Base-by-base conservation (phyloP, 2,329 filamentous ascomycete genomes). In the Pseudogymnoascus sp. region DNA sequence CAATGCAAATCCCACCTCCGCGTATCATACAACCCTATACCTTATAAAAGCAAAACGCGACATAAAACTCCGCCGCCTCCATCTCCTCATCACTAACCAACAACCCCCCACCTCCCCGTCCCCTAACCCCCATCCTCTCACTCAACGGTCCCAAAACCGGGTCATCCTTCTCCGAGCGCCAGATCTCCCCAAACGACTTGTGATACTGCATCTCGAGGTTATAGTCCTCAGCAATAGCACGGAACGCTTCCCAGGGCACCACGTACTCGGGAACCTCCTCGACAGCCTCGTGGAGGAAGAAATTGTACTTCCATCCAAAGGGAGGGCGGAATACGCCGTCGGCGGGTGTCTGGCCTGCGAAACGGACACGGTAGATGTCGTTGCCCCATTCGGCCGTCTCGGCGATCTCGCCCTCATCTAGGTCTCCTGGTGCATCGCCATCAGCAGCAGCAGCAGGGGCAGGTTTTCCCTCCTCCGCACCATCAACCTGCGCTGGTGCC, bases 301-400 rank as follows among this genome's bases (percentile, higher is more conserved):
- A 99, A 72, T 86, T 96, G 78, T 99, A 99, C 76, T 95, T 96
- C 93, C 95, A 97, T 60, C 93, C 95, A 73, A 92, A 97, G 0
- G 95, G 91, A 4, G 95, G 95, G 4, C 95, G 87, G 78, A 99
- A 99, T 33, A 95, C 82, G 62, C 95, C 95, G 73, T 97, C 91
- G 19, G 86, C 81, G 4, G 93, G 91, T 0, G 91, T 92, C 72
- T 88, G 82, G 21, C 88, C 88, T 0, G 91, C 90, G 72, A 99
- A 97, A 59, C 89, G 86, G 61, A 99, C 92, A 19, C 86, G 86
- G 76, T 97, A 99, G 73, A 97, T 91, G 66, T 85, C 86, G 74
- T 99, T 99, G 64, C 95, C 93, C 90, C 93, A 99, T 73, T 91
- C 86, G 4, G 90, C 89, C 53, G 79, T 87, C 50, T 81, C 80